Evolutionary conservation across 257 asterid genomes (phyloP).

Genomic region (Cordia subcordata): DNA sequence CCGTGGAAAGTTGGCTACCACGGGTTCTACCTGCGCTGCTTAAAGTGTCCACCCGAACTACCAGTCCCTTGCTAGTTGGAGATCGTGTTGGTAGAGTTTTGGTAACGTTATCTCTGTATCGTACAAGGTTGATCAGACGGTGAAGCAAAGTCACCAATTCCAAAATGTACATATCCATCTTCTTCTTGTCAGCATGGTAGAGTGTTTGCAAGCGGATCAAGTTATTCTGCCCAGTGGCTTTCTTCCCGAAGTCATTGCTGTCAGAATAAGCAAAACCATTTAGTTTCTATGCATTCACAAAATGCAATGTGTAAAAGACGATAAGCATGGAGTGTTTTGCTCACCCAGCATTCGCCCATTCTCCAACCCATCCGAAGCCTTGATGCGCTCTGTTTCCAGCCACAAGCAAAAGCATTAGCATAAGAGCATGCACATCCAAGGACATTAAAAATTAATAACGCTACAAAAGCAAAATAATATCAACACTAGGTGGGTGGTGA

Average conservation of each 20-base stretch:
- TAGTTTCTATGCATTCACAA: background rate
- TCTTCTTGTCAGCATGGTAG: conserved; percentile 75
- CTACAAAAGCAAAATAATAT: too few species aligned
- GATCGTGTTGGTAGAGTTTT: conserved; percentile 51
- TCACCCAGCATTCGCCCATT: conserved; percentile 97
- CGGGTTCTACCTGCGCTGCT: conserved; percentile 11
- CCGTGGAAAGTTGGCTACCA: conserved; percentile 42
- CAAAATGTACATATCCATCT: conserved; percentile 65
- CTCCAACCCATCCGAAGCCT: conserved; percentile 99
- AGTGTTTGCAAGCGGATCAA: conserved; percentile 82
- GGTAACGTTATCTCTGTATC: conserved; percentile 54
- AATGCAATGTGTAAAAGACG: background rate
- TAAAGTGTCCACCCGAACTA: conserved; percentile 6
- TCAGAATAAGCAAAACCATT: conserved; percentile 6
- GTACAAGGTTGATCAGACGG: conserved; percentile 59
- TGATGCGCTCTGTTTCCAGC: conserved; percentile 80
- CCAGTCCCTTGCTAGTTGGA: conserved; percentile 45
- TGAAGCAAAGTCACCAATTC: conserved; percentile 84
- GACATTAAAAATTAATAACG: background rate
- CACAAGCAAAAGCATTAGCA: conserved; percentile 14
- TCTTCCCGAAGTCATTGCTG: conserved; percentile 84
- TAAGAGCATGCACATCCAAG: background rate
- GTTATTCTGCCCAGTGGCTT: conserved; percentile 33
- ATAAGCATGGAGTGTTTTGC: conserved; percentile 14
- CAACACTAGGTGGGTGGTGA: too few species aligned